These are phyloP conservation scores for Patellaria atrata DNA, from an alignment of 495 filamentous ascomycete genomes.

Conservation along the genomic window DNA sequence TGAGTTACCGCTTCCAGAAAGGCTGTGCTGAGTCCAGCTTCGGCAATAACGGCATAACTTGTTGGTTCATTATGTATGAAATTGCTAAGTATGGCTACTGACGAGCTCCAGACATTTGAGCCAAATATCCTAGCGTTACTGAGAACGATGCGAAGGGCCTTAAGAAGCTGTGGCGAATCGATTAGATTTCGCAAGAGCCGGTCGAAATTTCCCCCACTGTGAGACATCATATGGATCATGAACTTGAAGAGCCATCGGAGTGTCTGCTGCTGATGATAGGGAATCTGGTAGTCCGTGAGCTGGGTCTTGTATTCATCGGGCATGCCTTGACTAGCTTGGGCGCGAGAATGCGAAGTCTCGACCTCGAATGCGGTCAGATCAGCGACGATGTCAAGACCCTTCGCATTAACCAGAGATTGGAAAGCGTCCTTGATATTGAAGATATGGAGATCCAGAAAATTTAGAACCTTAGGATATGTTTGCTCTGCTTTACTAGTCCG, in stretches of 20 bases:
- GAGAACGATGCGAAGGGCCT: conserved; percentile 66
- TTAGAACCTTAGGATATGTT: conserved; percentile 62
- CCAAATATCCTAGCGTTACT: conserved; percentile 65
- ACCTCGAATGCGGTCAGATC: conserved; percentile 73
- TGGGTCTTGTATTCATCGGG: conserved; percentile 62
- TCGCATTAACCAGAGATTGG: conserved; percentile 57
- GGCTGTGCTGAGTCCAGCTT: conserved; percentile 77
- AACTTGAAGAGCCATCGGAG: conserved; percentile 91
- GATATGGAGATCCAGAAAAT: conserved; percentile 74
- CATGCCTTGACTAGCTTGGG: conserved; percentile 55
- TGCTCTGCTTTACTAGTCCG: conserved; percentile 71
- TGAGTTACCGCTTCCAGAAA: conserved; percentile 71
- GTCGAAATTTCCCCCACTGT: conserved; percentile 72
- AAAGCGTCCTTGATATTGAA: conserved; percentile 71
- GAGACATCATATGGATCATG: conserved; percentile 85
- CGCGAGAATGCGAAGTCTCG: conserved; percentile 48
- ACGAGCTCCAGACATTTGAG: conserved; percentile 83
- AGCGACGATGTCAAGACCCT: conserved; percentile 74
- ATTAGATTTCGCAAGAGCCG: conserved; percentile 83
- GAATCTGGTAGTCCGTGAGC: conserved; percentile 80
- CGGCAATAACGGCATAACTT: conserved; percentile 86
- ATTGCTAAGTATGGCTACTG: conserved; percentile 76
- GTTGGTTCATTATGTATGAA: conserved; percentile 99
- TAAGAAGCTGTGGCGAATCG: conserved; percentile 74
- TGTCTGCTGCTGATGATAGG: conserved; percentile 80